Evolutionary conservation across 805 yeast genomes (phyloP).

Genomic region (Debaryomyces tyrocola): DNA sequence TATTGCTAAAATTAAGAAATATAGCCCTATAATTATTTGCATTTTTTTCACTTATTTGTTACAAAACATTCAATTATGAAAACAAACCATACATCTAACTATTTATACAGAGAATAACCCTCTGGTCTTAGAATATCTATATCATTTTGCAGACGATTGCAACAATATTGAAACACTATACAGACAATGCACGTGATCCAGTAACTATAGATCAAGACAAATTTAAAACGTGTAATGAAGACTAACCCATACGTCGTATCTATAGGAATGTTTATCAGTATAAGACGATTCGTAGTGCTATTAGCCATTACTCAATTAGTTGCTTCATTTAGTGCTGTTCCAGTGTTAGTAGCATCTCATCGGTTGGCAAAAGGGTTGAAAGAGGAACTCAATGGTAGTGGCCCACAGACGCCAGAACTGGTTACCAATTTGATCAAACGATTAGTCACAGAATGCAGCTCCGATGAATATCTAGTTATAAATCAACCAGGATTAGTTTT

Average conservation of each 20-base stretch:
- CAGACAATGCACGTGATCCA: not conserved
- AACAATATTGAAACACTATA: slow-evolving; percentile 1
- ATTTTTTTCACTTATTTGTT: not conserved
- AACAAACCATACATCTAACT: too few relatives aligned
- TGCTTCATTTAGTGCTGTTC: slow-evolving; percentile 20
- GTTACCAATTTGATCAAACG: slow-evolving; percentile 36
- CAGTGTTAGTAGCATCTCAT: slow-evolving; percentile 41
- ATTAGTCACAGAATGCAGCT: slow-evolving; percentile 37
- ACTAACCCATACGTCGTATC: not conserved
- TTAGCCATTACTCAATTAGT: slow-evolving; percentile 1
- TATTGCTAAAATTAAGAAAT: not conserved
- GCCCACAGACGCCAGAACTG: slow-evolving; percentile 20
- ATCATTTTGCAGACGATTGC: slow-evolving; percentile 2
- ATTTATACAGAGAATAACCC: not conserved
- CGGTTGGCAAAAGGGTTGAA: slow-evolving; percentile 32
- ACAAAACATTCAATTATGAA: too few relatives aligned
- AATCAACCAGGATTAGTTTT: slow-evolving; percentile 39
- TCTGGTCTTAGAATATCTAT: not conserved
- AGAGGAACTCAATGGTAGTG: slow-evolving; percentile 18
- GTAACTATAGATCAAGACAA: not conserved
- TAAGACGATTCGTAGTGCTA: not conserved
- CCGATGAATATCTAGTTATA: slow-evolving; percentile 37
- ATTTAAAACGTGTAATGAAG: not conserved
- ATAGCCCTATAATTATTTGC: not conserved
- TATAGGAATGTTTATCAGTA: not conserved